Evolutionary conservation across 2,329 filamentous ascomycete genomes (phyloP), one percentile per base, ranked within the genome.

Genomic region (Dactylellina drechsleri): DNA sequence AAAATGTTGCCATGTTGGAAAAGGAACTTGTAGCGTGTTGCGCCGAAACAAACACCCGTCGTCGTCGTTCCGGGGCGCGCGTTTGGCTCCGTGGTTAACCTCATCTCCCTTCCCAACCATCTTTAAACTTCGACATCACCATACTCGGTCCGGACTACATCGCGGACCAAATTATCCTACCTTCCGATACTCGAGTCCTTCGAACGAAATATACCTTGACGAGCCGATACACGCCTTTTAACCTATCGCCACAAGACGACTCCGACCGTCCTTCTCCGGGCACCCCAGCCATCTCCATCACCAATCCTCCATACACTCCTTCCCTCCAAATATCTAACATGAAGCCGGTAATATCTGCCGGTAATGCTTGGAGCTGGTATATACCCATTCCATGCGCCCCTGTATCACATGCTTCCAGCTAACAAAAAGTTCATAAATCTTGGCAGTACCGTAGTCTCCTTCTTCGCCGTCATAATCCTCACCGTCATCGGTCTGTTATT

Each of bases 341-440:
- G 93, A 97, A 97, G 90, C 93, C 94, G 79, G 86, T 98, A 81
- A 92, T 98, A 79, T 91, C 92, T 81, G 90, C 92, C 78, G 87
- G 93, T 85, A 93, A 96, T 85, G 94, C 93, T 81, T 97, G 93
- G 93, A 92, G 90, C 85, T 97, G 93, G 93, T 97, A 85, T 81
- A 88, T 76, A 3, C 79, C 78, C 18, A 78, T 77, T 15, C 74
- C 31, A 26, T 50, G 2, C 40, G 12, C 62, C 18, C 76, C 78
- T 81, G 20, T 13, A 41, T 16, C 62, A 77, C 3, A 80, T 79
- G 10, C 20, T 56, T 53, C 43, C 2, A 20, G n/a, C 16, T 40
- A 20, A 59, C 53, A 15, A 58, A 49, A 43, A 80, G 8, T 77
- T 16, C 43, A 6, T 5, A n/a, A 47, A n/a, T 6, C 13, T 1